phyloP scores from a whole-genome alignment of 306 rosid species.

The Lathyrus oleraceus region DNA sequence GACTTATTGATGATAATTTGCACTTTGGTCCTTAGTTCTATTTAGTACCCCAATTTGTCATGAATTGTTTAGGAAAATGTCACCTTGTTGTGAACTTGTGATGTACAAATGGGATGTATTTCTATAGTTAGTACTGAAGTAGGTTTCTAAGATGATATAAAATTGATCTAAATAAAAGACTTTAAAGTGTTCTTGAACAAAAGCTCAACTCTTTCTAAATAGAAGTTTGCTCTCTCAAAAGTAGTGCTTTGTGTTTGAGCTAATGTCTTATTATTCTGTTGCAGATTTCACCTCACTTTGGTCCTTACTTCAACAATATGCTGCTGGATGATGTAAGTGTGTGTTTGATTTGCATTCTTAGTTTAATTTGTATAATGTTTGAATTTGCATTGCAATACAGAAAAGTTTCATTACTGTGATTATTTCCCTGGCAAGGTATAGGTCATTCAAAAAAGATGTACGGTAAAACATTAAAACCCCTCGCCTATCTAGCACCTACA shows the following conservation, averaged over 20 bases:
- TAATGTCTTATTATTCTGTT: conserved; percentile 30
- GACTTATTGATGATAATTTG: no score
- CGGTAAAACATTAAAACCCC: background rate
- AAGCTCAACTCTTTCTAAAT: no score
- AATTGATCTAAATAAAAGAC: no score
- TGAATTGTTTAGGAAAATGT: background rate
- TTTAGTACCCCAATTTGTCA: no score
- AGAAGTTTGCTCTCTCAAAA: no score
- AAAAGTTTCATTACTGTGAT: background rate
- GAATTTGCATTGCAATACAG: conserved; percentile 3
- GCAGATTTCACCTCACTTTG: conserved; percentile 84
- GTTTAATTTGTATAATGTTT: conserved; percentile 12
- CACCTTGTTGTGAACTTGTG: background rate
- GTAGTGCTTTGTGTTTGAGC: background rate
- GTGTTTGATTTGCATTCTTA: conserved; percentile 17
- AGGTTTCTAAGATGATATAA: no score
- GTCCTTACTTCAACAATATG: conserved; percentile 82
- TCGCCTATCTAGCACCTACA: background rate
- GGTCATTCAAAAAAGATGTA: background rate
- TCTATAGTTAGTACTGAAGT: no score
- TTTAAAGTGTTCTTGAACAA: no score
- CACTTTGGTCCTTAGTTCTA: no score
- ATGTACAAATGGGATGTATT: no score
- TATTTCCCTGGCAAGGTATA: background rate
- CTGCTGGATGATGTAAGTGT: conserved; percentile 95